phyloP scores from a whole-genome alignment of 257 asterid genomes.

The Gentiana straminea region DNA sequence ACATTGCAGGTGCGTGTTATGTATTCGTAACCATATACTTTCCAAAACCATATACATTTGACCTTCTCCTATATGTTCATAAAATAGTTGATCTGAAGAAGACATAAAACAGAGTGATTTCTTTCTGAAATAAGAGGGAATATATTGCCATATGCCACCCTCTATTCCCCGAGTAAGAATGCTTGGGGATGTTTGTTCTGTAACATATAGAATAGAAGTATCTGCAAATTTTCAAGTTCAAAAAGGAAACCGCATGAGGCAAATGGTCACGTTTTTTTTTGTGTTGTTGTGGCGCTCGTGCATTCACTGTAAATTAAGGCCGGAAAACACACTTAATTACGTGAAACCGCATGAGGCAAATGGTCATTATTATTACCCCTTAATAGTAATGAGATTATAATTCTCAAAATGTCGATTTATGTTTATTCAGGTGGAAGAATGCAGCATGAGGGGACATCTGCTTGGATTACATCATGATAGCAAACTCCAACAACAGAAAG shows the following conservation, averaged over 20 bases:
- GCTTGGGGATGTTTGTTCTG: neutral
- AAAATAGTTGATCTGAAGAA: neutral
- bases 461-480: slow-evolving; percentile 4
- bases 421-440: slow-evolving; percentile 16
- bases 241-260: neutral
- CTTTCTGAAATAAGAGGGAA: neutral
- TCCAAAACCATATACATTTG: no score
- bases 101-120: no score
- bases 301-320: neutral
- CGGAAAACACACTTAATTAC: no score
- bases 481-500: neutral
- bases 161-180: neutral
- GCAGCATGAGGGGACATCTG: slow-evolving; percentile 21
- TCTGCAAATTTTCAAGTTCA: neutral
- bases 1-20: slow-evolving; percentile 38
- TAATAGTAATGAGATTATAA: neutral
- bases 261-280: neutral
- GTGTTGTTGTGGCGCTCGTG: neutral
- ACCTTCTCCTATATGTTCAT: neutral
- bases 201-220: no score
- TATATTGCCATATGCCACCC: neutral
- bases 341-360: neutral
- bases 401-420: neutral
- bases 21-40: neutral
- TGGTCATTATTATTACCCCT: no score